Evolutionary conservation across 306 rosid species (phyloP).

Genomic region (Sesbania bispinosa): DNA sequence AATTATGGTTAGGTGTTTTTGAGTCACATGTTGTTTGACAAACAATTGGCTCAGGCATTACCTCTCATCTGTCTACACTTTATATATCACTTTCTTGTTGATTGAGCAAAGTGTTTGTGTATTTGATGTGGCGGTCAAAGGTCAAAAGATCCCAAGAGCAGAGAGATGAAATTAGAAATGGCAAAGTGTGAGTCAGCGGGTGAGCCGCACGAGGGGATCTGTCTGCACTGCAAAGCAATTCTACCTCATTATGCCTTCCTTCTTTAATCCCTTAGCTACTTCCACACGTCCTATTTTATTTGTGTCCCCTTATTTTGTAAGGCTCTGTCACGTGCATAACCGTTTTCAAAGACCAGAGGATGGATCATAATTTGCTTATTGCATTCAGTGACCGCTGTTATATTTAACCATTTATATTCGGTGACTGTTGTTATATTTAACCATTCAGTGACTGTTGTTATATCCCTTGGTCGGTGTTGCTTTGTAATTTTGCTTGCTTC

Average conservation of each 20-base stretch:
- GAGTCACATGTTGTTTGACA: background rate
- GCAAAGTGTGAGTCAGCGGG: constrained; percentile 62
- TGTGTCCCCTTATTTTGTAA: constrained; percentile 34
- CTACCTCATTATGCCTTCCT: too few relatives aligned
- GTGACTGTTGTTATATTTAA: too few relatives aligned
- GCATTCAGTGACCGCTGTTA: too few relatives aligned
- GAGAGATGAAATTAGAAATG: too few relatives aligned
- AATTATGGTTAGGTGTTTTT: background rate
- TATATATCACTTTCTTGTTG: background rate
- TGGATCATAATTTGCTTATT: too few relatives aligned
- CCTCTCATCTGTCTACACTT: background rate
- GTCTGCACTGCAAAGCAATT: constrained; percentile 23
- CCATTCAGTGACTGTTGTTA: too few relatives aligned
- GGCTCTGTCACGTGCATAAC: constrained; percentile 44
- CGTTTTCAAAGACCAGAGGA: constrained; percentile 32
- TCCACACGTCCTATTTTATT: background rate
- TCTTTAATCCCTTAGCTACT: too few relatives aligned
- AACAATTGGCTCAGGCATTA: background rate
- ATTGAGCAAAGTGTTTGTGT: too few relatives aligned
- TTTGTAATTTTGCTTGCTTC: too few relatives aligned
- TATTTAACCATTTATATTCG: too few relatives aligned
- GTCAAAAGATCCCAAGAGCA: constrained; percentile 58
- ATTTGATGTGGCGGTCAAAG: constrained; percentile 61
- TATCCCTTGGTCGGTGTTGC: too few relatives aligned
- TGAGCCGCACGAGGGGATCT: constrained; percentile 93